Conservation (phyloP, 495 filamentous ascomycete genomes). For the Aspergillus ellipticus region DNA sequence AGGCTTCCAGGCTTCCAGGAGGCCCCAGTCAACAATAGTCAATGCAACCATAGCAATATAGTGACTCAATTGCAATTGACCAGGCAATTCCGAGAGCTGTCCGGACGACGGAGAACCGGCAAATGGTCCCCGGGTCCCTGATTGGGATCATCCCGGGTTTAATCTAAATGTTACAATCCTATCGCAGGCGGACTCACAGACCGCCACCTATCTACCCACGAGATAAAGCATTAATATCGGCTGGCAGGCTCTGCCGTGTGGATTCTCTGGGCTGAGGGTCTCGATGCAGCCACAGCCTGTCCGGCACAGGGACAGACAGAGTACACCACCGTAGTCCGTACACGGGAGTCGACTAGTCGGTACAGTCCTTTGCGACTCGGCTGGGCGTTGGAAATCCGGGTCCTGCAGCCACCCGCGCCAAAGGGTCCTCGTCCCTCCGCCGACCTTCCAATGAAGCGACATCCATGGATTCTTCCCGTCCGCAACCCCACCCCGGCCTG, state of each 20-base stretch:
- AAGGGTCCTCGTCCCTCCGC: neutral
- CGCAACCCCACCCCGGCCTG: neutral
- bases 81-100: neutral
- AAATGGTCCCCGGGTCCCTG: neutral
- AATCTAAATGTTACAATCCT: conserved; percentile 2
- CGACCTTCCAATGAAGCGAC: neutral
- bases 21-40: too few relatives aligned
- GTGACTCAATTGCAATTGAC: too few relatives aligned
- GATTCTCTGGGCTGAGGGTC: neutral
- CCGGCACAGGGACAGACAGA: neutral
- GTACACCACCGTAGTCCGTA: too few relatives aligned
- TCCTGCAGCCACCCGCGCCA: conserved; percentile 7
- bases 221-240: neutral
- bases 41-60: too few relatives aligned
- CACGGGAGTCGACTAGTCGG: neutral
- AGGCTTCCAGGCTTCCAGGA: too few relatives aligned
- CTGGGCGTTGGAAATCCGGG: neutral
- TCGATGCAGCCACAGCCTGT: neutral
- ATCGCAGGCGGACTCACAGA: conserved; percentile 7
- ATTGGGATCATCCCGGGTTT: conserved; percentile 9
- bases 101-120: neutral
- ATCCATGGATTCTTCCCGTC: neutral
- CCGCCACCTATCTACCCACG: neutral
- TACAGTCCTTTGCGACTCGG: too few relatives aligned
- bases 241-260: neutral